phyloP scores from a whole-genome alignment of 1,284 basidiomycete genomes.

The Rhodotorula glutinis region DNA sequence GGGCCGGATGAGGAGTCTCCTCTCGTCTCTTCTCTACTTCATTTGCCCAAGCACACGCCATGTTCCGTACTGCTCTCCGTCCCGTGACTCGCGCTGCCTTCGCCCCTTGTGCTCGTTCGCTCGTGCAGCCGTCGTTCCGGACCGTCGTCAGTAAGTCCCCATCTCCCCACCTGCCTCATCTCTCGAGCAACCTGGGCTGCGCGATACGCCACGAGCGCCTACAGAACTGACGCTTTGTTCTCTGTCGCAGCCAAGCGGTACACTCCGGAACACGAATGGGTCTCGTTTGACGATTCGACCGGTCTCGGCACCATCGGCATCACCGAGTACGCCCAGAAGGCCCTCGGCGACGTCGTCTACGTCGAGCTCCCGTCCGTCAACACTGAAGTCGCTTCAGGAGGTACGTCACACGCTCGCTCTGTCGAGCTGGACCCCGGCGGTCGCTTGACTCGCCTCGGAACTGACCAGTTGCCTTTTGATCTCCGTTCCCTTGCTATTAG shows the following conservation, averaged over 20 bases:
- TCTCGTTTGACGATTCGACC: slow-evolving; percentile 73
- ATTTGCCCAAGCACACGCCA: neutral
- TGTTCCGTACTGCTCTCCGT: slow-evolving; percentile 27
- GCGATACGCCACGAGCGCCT: neutral
- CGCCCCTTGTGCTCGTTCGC: neutral
- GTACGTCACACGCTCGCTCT: slow-evolving; percentile 53
- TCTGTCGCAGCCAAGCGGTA: slow-evolving; percentile 68
- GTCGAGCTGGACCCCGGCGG: too few species aligned
- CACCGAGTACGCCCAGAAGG: slow-evolving; percentile 89
- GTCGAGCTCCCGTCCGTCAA: slow-evolving; percentile 83
- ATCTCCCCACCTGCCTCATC: neutral
- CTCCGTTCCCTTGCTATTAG: slow-evolving; percentile 51
- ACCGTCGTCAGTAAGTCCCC: slow-evolving; percentile 34
- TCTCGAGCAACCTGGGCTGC: neutral
- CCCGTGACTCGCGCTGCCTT: slow-evolving; percentile 9
- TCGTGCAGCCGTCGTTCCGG: slow-evolving; percentile 9
- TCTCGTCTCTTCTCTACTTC: neutral
- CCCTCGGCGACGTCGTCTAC: slow-evolving; percentile 95
- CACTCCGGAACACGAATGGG: slow-evolving; percentile 87
- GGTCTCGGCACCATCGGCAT: slow-evolving; percentile 81
- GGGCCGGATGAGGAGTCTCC: too few species aligned
- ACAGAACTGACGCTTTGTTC: neutral
- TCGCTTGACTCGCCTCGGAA: neutral
- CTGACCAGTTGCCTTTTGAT: neutral
- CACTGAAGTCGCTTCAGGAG: slow-evolving; percentile 67